phyloP scores from a whole-genome alignment of 2,329 filamentous ascomycete species.

The Epichloe hybrida region DNA sequence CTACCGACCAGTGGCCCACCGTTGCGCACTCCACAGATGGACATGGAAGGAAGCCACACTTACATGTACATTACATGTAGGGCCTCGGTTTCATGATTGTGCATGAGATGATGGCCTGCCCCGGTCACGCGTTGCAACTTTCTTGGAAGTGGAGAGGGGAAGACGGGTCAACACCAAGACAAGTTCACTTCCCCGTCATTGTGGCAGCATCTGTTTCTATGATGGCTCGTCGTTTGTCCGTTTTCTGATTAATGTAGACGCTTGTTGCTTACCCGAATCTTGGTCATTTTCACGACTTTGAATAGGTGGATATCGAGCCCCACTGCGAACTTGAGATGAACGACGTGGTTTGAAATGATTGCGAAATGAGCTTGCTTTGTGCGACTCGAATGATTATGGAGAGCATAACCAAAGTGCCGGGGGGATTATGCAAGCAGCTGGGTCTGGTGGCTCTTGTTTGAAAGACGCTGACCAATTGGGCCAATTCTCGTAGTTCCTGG shows the following conservation, averaged over 20 bases:
- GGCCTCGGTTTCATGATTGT: background rate
- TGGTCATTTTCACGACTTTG: background rate
- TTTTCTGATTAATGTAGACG: background rate
- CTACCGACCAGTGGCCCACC: background rate
- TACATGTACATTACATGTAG: too few species aligned
- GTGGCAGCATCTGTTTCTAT: background rate
- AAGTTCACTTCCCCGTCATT: background rate
- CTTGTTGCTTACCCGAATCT: background rate
- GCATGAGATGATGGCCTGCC: background rate
- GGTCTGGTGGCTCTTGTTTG: background rate
- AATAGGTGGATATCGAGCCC: background rate
- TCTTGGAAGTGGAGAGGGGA: background rate
- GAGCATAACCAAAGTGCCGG: constrained; percentile 1
- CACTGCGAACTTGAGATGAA: background rate
- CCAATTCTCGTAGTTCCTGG: too few species aligned
- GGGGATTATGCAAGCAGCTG: background rate
- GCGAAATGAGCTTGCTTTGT: background rate
- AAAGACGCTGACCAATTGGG: too few species aligned
- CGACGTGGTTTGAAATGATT: background rate
- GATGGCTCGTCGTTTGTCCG: background rate
- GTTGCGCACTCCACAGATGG: too few species aligned
- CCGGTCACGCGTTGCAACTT: background rate
- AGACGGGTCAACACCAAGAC: background rate
- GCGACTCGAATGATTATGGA: background rate
- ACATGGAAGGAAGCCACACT: background rate